phyloP scores from a whole-genome alignment of 345 rosid species.

The Citrus unshiu region DNA sequence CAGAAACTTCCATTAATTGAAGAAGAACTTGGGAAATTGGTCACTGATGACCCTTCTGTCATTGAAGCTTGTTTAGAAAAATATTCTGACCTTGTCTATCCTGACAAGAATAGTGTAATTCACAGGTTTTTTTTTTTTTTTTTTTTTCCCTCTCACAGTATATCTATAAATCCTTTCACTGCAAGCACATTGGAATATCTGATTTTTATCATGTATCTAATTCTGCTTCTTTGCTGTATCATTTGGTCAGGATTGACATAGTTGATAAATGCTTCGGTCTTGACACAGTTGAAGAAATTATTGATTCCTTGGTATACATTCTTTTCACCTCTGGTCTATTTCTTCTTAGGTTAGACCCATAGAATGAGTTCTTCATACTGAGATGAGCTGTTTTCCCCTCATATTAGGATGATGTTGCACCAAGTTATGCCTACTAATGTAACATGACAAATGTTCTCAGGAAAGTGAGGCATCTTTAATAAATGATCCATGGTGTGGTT shows the following conservation, averaged over 20 bases:
- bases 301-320: conserved; percentile 66
- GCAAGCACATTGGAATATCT: background rate
- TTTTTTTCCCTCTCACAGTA: background rate
- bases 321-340: background rate
- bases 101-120: conserved; percentile 63
- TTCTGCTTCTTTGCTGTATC: background rate
- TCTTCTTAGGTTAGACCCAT: background rate
- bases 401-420: background rate
- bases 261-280: conserved; percentile 78
- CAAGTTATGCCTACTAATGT: background rate
- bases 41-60: conserved; percentile 88
- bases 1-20: conserved; percentile 67
- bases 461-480: conserved; percentile 53
- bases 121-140: conserved; percentile 57
- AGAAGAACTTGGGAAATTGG: conserved; percentile 61
- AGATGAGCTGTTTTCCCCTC: background rate
- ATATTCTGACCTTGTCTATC: conserved; percentile 54
- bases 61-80: conserved; percentile 64
- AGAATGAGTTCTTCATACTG: background rate
- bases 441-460: conserved; percentile 30
- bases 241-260: conserved; percentile 49
- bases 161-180: background rate
- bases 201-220: background rate
- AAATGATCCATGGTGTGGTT: conserved; percentile 64
- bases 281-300: conserved; percentile 84